phyloP scores from a whole-genome alignment of 768 basidiomycete species.

The Kwoniella heveanensis region DNA sequence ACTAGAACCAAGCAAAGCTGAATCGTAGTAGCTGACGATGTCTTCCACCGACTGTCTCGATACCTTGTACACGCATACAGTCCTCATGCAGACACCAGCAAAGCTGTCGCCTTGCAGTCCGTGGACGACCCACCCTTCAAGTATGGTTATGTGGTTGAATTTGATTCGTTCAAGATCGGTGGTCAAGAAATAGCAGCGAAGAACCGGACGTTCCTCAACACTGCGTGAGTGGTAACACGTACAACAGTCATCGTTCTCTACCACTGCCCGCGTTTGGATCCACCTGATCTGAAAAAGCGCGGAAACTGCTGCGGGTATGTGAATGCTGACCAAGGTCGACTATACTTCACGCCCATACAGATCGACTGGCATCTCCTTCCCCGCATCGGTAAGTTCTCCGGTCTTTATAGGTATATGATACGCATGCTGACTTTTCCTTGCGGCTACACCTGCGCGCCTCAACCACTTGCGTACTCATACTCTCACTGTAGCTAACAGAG shows the following conservation, averaged over 20 bases:
- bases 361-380: neutral
- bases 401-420: too few relatives aligned
- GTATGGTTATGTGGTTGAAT: neutral
- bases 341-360: neutral
- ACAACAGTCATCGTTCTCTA: too few relatives aligned
- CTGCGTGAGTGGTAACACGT: neutral
- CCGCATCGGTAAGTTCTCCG: neutral
- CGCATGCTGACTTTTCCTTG: too few relatives aligned
- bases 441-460: too few relatives aligned
- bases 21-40: too few relatives aligned
- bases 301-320: too few relatives aligned
- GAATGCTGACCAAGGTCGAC: neutral
- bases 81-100: neutral
- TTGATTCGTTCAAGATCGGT: neutral
- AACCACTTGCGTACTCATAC: too few relatives aligned
- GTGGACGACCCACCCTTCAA: neutral
- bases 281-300: too few relatives aligned
- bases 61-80: too few relatives aligned
- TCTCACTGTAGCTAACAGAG: neutral
- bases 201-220: neutral
- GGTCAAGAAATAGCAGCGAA: neutral
- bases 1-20: too few relatives aligned
- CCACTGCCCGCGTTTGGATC: too few relatives aligned
- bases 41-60: too few relatives aligned
- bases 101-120: neutral